Conservation (phyloP, 345 rosid species). For the Eucalyptus curtisii region DNA sequence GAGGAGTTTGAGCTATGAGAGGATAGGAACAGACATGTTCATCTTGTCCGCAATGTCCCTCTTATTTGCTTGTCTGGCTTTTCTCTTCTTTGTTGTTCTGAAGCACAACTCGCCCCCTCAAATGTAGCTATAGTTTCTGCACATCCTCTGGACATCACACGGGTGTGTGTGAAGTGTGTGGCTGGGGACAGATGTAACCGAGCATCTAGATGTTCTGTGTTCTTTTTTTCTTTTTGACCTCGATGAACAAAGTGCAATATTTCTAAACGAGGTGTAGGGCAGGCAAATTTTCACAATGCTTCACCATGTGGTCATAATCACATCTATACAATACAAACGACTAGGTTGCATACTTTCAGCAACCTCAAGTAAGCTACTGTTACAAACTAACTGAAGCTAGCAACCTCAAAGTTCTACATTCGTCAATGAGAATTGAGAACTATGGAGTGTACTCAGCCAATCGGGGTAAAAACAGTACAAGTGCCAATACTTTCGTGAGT, state of each 20-base stretch:
- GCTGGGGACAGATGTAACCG: not conserved
- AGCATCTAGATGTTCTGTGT: not conserved
- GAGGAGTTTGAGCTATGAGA: conserved; percentile 12
- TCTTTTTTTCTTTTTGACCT: not conserved
- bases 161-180: not conserved
- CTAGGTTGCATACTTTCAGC: not conserved
- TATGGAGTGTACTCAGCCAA: not conserved
- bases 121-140: not conserved
- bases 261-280: not conserved
- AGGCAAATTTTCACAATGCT: not conserved
- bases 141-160: not conserved
- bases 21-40: conserved; percentile 2
- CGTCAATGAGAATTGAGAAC: not conserved
- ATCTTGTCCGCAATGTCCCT: conserved; percentile 10
- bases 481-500: no score
- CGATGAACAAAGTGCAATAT: not conserved
- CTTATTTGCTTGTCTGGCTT: conserved; percentile 13
- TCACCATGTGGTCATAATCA: not conserved
- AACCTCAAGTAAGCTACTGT: not conserved
- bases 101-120: conserved; percentile 12
- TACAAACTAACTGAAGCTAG: not conserved
- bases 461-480: no score
- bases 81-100: conserved; percentile 9
- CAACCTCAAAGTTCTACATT: not conserved
- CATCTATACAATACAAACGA: not conserved